These are phyloP conservation scores for Beauveria rudraprayagi DNA, from an alignment of 2,329 filamentous ascomycete genomes.

Conservation along the genomic window DNA sequence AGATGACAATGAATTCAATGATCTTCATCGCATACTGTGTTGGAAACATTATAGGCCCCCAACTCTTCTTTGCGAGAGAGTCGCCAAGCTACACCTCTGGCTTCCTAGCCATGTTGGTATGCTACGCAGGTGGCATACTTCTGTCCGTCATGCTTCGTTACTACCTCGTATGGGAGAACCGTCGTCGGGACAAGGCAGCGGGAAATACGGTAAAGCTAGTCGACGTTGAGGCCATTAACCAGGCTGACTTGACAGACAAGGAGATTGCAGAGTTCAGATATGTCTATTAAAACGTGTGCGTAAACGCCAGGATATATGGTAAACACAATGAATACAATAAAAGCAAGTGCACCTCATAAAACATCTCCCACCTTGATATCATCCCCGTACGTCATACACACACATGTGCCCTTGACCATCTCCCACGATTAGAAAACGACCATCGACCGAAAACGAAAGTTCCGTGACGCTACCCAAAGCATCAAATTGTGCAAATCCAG, in stretches of 20 bases:
- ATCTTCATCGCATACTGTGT: constrained; percentile 51
- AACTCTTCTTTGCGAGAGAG: constrained; percentile 51
- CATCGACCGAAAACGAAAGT: constrained; percentile 30
- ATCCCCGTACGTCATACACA: constrained; percentile 28
- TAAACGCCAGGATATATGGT: neutral
- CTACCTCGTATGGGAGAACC: constrained; percentile 44
- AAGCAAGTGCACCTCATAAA: neutral
- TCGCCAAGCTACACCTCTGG: constrained; percentile 53
- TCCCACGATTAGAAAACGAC: constrained; percentile 28
- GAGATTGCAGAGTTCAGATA: constrained; percentile 49
- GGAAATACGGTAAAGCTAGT: neutral
- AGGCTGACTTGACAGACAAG: constrained; percentile 43
- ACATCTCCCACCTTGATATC: neutral
- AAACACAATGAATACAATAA: neutral
- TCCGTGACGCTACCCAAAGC: constrained; percentile 29
- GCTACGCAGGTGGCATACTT: constrained; percentile 43
- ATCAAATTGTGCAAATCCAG: constrained; percentile 24
- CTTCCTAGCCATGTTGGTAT: constrained; percentile 53
- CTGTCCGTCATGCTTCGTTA: constrained; percentile 37
- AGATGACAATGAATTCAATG: constrained; percentile 47
- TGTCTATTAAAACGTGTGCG: constrained; percentile 25
- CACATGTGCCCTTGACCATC: constrained; percentile 26
- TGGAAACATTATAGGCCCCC: constrained; percentile 54
- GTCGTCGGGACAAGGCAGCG: constrained; percentile 35
- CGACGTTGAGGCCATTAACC: neutral